These are phyloP conservation scores for Cystofilobasidium capitatum DNA, from an alignment of 768 basidiomycete species.

Conservation along the genomic window DNA sequence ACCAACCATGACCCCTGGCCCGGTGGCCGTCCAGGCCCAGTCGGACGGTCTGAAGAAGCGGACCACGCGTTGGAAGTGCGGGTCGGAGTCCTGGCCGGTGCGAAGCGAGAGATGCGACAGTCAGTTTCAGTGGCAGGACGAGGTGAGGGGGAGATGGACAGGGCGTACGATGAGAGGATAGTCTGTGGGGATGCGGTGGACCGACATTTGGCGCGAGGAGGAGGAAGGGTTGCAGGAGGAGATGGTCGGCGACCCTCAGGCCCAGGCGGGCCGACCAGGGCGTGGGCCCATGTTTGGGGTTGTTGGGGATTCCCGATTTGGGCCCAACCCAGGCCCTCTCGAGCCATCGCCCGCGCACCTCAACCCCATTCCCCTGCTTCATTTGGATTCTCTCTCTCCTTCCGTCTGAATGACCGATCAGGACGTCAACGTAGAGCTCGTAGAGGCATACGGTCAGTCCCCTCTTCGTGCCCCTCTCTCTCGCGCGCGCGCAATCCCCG, in stretches of 20 bases:
- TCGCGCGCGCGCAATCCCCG: too few species aligned
- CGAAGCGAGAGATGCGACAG: not conserved
- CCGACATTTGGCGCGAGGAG: too few species aligned
- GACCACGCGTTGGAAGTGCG: not conserved
- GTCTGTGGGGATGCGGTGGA: not conserved
- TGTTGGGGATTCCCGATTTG: not conserved
- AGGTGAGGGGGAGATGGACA: not conserved
- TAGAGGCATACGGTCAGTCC: slow-evolving; percentile 80
- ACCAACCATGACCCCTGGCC: not conserved
- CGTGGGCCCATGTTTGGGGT: not conserved
- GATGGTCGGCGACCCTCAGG: too few species aligned
- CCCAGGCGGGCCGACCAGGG: too few species aligned
- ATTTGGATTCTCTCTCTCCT: not conserved
- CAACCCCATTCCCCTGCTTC: not conserved
- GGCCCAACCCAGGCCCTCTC: not conserved
- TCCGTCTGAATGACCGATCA: slow-evolving; percentile 21
- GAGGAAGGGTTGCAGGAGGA: not conserved
- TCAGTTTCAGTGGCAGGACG: not conserved
- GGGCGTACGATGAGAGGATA: not conserved
- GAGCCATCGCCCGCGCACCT: not conserved
- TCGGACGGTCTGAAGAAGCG: slow-evolving; percentile 4
- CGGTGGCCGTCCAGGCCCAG: not conserved
- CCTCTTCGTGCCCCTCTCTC: not conserved
- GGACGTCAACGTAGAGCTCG: slow-evolving; percentile 81
- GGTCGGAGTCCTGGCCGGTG: not conserved